Evolutionary conservation across 257 asterid species (phyloP).

Genomic region (Scutellaria baicalensis): DNA sequence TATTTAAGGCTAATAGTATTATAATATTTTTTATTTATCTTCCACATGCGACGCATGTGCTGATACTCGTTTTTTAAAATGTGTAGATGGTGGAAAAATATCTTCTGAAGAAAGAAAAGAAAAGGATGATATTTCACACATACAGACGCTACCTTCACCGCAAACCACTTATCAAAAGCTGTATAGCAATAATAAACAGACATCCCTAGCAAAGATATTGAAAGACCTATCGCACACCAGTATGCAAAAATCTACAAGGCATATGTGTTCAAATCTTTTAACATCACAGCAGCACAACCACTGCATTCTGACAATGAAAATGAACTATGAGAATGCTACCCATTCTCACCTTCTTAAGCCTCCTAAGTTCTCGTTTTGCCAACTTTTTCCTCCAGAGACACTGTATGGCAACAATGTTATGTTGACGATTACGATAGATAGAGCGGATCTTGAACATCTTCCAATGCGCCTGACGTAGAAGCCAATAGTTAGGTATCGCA

Average conservation of each 20-base stretch:
- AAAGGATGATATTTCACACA: not conserved
- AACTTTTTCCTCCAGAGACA: constrained; percentile 91
- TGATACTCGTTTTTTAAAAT: too few relatives aligned
- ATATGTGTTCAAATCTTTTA: not conserved
- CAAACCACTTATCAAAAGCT: not conserved
- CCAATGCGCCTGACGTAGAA: constrained; percentile 68
- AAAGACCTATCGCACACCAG: not conserved
- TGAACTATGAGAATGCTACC: not conserved
- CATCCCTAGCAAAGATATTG: not conserved
- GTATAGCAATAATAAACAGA: not conserved
- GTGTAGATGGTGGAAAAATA: constrained; percentile 7
- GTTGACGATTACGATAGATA: constrained; percentile 64
- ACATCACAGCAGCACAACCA: not conserved
- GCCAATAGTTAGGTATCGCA: constrained; percentile 10
- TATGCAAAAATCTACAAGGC: not conserved
- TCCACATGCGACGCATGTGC: too few relatives aligned
- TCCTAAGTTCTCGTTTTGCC: constrained; percentile 81
- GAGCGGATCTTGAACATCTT: constrained; percentile 75
- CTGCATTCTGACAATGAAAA: not conserved
- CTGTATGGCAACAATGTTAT: constrained; percentile 75
- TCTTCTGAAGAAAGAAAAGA: not conserved
- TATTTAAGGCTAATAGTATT: too few relatives aligned
- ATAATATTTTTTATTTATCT: too few relatives aligned
- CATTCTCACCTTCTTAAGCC: constrained; percentile 76
- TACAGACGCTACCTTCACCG: not conserved